Evolutionary conservation across 2,329 filamentous ascomycete genomes (phyloP).

Genomic region (Tolypocladium tropicale): DNA sequence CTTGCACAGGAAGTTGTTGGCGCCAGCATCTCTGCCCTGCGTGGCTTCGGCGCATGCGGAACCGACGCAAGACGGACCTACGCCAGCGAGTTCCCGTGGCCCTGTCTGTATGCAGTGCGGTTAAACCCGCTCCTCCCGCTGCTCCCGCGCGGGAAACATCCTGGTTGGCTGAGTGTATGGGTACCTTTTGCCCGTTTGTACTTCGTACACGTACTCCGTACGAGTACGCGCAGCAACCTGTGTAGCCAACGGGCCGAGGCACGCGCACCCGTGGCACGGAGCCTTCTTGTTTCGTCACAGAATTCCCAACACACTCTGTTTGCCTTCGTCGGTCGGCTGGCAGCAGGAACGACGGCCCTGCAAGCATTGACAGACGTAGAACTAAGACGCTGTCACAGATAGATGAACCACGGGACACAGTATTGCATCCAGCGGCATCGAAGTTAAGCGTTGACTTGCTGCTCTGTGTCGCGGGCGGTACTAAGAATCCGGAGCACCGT

Average conservation of each 20-base stretch:
- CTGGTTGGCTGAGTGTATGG: neutral
- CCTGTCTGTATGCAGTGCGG: constrained; percentile 20
- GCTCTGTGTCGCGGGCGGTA: neutral
- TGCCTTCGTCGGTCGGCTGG: neutral
- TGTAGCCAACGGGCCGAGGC: neutral
- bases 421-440: neutral
- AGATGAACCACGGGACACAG: neutral
- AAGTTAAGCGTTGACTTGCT: neutral
- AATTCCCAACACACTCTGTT: neutral
- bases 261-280: neutral
- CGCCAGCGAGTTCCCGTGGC: constrained; percentile 5
- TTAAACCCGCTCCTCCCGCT: constrained; percentile 24
- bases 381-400: neutral
- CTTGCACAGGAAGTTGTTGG: neutral
- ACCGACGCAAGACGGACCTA: neutral
- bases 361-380: neutral
- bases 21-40: neutral
- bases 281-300: neutral
- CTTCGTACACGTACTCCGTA: too few species aligned
- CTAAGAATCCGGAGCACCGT: neutral
- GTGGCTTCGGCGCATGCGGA: neutral
- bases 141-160: constrained; percentile 9
- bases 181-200: neutral
- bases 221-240: neutral
- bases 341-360: neutral